Conservation (phyloP, 352 stramenopile species). For the Thalassiosira livingstoniorum region DNA sequence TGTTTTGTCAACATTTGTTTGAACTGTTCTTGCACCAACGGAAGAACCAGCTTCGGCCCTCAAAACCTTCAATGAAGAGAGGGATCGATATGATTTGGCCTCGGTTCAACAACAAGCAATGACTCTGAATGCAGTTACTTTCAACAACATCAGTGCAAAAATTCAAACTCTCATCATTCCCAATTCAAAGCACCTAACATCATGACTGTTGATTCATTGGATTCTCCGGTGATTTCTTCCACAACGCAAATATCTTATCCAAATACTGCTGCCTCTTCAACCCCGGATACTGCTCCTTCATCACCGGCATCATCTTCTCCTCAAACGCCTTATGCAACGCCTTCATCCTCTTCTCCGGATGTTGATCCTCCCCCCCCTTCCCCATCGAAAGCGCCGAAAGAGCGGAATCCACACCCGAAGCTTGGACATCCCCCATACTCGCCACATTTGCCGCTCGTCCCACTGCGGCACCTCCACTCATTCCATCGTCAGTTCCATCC, state of each 20-base stretch:
- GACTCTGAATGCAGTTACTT: background rate
- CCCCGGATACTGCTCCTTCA: slow-evolving; percentile 85
- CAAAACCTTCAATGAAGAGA: background rate
- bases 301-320: slow-evolving; percentile 78
- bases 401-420: slow-evolving; percentile 73
- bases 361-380: slow-evolving; percentile 33
- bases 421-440: slow-evolving; percentile 49
- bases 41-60: background rate
- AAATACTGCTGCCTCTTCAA: slow-evolving; percentile 87
- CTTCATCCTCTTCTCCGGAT: slow-evolving; percentile 77
- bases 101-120: background rate
- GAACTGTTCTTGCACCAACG: no score
- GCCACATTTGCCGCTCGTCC: slow-evolving; percentile 53
- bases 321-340: slow-evolving; percentile 84
- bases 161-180: background rate
- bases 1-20: no score
- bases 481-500: slow-evolving; percentile 24
- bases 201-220: slow-evolving; percentile 72
- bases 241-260: slow-evolving; percentile 85
- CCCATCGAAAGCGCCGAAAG: slow-evolving; percentile 59
- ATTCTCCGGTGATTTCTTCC: slow-evolving; percentile 88
- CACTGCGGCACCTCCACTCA: slow-evolving; percentile 52
- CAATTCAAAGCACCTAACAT: slow-evolving; percentile 1
- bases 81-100: background rate
- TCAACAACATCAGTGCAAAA: background rate